Conservation (phyloP, 176 grass and related monocot species). For the Oryza nivara region DNA sequence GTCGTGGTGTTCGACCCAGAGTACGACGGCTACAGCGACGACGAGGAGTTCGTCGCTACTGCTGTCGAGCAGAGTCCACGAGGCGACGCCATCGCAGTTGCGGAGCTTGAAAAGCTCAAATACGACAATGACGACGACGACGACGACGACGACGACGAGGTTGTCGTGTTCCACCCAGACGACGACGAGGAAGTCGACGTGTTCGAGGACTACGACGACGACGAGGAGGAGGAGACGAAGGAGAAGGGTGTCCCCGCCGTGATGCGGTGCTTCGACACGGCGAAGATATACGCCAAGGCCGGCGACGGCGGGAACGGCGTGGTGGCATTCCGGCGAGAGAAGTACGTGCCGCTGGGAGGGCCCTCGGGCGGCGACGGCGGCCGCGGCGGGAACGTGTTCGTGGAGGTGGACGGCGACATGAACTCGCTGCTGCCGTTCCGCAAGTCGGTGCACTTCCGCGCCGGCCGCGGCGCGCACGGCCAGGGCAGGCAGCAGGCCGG, state of each 20-base stretch:
- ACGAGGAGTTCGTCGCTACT: slow-evolving; percentile 43
- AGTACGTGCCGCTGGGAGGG: slow-evolving; percentile 85
- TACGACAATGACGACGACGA: slow-evolving; percentile 31
- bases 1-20: slow-evolving; percentile 52
- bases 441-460: slow-evolving; percentile 87
- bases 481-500: slow-evolving; percentile 83
- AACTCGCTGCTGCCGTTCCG: slow-evolving; percentile 95
- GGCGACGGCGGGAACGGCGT: slow-evolving; percentile 94
- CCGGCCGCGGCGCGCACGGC: slow-evolving; percentile 74
- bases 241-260: slow-evolving; percentile 95
- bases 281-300: slow-evolving; percentile 88
- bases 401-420: slow-evolving; percentile 87
- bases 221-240: slow-evolving; percentile 55
- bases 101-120: slow-evolving; percentile 33
- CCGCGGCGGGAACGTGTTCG: slow-evolving; percentile 78
- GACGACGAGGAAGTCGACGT: slow-evolving; percentile 28
- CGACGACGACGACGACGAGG: slow-evolving; percentile 37
- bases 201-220: slow-evolving; percentile 19
- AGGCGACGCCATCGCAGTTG: slow-evolving; percentile 15
- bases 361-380: slow-evolving; percentile 95
- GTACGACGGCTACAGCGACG: slow-evolving; percentile 42
- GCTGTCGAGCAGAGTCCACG: neutral
- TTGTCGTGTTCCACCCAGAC: slow-evolving; percentile 41
- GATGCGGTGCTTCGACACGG: slow-evolving; percentile 95
- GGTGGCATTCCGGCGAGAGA: slow-evolving; percentile 91